A percentile compares a stretch with the other conserved stretches of the same genome.
Conservation (phyloP, 2,329 filamentous ascomycete genomes). For the Zymoseptoria brevis region DNA sequence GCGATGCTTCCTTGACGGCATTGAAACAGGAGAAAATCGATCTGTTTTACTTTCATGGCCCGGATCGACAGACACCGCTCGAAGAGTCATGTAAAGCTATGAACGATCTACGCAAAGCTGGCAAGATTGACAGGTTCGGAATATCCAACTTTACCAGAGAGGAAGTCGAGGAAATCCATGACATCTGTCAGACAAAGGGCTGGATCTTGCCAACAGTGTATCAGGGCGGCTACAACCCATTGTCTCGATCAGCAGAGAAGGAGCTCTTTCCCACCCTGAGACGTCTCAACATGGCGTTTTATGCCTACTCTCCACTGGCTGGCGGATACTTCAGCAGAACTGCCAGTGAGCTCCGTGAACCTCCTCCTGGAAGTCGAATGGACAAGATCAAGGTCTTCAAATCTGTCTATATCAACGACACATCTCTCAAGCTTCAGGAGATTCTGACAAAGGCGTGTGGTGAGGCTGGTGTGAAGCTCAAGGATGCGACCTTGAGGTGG, state of each 20-base stretch:
- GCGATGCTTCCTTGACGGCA: slow-evolving; percentile 21
- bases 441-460: slow-evolving; percentile 28
- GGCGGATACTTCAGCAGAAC: slow-evolving; percentile 35
- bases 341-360: slow-evolving; percentile 29
- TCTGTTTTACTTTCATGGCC: slow-evolving; percentile 39
- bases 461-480: slow-evolving; percentile 34
- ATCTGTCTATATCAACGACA: slow-evolving; percentile 36
- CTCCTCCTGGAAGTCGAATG: slow-evolving; percentile 19
- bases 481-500: slow-evolving; percentile 42
- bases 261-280: slow-evolving; percentile 38
- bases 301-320: slow-evolving; percentile 32
- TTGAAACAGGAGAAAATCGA: slow-evolving; percentile 26
- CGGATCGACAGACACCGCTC: slow-evolving; percentile 39
- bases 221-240: slow-evolving; percentile 9
- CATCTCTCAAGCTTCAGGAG: slow-evolving; percentile 38
- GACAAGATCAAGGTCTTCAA: slow-evolving; percentile 29
- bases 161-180: slow-evolving; percentile 25
- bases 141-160: slow-evolving; percentile 41
- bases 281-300: slow-evolving; percentile 37
- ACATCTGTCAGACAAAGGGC: slow-evolving; percentile 2
- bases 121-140: slow-evolving; percentile 39
- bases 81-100: slow-evolving; percentile 42
- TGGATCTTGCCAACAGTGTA: slow-evolving; percentile 6
- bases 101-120: slow-evolving; percentile 39
- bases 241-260: slow-evolving; percentile 1